These are phyloP conservation scores for Colletotrichum sp. DNA, from an alignment of 2,329 filamentous ascomycete genomes.

Conservation along the genomic window DNA sequence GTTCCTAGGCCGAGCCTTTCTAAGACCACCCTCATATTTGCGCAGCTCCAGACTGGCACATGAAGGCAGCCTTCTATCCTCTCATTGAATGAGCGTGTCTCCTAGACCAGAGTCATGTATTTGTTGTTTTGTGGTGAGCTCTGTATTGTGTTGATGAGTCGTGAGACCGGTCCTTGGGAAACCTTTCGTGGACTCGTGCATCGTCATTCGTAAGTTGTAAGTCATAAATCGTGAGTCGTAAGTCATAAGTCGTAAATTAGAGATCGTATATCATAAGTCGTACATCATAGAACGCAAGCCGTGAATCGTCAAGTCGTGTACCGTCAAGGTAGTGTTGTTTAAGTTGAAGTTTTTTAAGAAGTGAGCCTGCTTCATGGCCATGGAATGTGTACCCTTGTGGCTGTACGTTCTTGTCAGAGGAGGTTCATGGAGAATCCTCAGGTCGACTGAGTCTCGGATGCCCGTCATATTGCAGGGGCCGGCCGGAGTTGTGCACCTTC, in stretches of 20 bases:
- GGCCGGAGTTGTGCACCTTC: not conserved
- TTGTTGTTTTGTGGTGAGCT: not conserved
- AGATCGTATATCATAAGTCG: not conserved
- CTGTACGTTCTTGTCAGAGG: not conserved
- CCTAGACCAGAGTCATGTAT: not conserved
- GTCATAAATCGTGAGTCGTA: not conserved
- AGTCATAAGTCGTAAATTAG: not conserved
- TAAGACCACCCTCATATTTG: not conserved
- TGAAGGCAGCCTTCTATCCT: not conserved
- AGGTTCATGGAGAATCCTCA: not conserved
- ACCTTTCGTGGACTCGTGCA: not conserved
- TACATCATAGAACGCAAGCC: not conserved
- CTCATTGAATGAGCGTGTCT: not conserved
- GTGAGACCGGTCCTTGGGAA: not conserved
- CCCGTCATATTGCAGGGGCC: not conserved
- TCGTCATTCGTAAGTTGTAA: not conserved
- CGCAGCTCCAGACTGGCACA: not conserved
- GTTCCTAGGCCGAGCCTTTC: not conserved
- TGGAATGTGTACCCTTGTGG: not conserved
- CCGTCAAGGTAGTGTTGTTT: not conserved
- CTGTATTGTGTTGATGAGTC: not conserved
- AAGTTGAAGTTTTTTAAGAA: not conserved
- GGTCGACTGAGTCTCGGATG: not conserved
- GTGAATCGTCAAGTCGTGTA: not conserved
- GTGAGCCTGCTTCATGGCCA: not conserved